phyloP scores from a whole-genome alignment of 1,284 basidiomycete species.

The Cutaneotrichosporon cyanovorans region DNA sequence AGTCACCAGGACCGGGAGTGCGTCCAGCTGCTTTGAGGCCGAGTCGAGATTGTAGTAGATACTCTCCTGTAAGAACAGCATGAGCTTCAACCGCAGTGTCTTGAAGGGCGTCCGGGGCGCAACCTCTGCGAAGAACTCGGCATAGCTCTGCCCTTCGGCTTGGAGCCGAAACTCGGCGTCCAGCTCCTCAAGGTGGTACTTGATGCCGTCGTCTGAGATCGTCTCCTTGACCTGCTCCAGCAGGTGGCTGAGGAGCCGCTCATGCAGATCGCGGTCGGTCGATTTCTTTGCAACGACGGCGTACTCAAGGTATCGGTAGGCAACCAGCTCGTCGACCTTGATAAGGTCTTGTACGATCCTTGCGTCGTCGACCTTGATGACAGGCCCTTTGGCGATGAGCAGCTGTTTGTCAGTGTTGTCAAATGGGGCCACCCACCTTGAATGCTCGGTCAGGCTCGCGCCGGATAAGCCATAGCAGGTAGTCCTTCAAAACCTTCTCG shows the following conservation, averaged over 20 bases:
- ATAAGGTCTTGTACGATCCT: conserved; percentile 40
- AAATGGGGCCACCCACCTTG: conserved; percentile 50
- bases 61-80: conserved; percentile 70
- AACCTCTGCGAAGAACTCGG: conserved; percentile 39
- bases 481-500: conserved; percentile 57
- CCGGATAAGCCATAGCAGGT: conserved; percentile 71
- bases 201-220: conserved; percentile 40
- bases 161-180: conserved; percentile 41
- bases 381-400: conserved; percentile 47
- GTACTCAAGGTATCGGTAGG: conserved; percentile 67
- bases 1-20: conserved; percentile 52
- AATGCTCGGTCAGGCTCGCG: conserved; percentile 63
- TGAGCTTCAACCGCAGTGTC: conserved; percentile 61
- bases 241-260: conserved; percentile 28
- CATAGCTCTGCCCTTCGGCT: conserved; percentile 32
- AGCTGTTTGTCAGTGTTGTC: conserved; percentile 28
- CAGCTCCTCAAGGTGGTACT: conserved; percentile 44
- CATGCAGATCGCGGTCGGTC: conserved; percentile 33
- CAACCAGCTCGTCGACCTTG: conserved; percentile 49
- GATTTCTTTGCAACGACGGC: conserved; percentile 61
- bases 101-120: conserved; percentile 65
- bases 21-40: conserved; percentile 51
- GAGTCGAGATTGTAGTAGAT: conserved; percentile 55
- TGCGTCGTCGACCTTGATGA: conserved; percentile 52
- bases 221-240: conserved; percentile 27